Conservation (phyloP, 306 rosid species). For the Prinsepia uniflora region DNA sequence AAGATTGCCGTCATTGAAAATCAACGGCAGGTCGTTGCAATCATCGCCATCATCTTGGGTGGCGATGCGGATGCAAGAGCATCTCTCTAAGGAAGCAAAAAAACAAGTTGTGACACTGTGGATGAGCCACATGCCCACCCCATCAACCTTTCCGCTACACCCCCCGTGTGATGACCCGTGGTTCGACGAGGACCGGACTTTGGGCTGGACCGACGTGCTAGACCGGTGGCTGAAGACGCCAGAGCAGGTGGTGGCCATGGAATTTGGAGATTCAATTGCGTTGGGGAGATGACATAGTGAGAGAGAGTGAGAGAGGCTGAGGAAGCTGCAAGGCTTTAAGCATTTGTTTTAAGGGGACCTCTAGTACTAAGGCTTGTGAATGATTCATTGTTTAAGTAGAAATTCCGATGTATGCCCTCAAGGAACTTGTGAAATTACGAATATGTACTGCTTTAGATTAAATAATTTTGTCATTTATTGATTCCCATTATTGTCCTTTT, state of each 20-base stretch:
- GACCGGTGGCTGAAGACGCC: constrained; percentile 53
- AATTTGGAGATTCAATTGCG: constrained; percentile 7
- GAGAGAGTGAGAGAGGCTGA: background rate
- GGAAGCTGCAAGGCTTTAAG: constrained; percentile 18
- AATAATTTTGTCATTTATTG: background rate
- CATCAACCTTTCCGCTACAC: constrained; percentile 59
- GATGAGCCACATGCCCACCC: constrained; percentile 73
- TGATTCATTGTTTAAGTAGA: background rate
- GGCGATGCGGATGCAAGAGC: constrained; percentile 72
- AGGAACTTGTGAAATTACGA: constrained; percentile 5
- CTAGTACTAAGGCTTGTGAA: constrained; percentile 5
- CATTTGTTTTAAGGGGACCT: constrained; percentile 9
- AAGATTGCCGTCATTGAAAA: constrained; percentile 58
- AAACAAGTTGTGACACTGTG: constrained; percentile 59
- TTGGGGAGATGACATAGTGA: constrained; percentile 1
- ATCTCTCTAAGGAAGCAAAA: constrained; percentile 65
- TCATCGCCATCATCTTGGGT: constrained; percentile 58
- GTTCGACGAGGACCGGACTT: constrained; percentile 33
- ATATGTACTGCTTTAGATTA: background rate
- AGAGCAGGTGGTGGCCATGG: constrained; percentile 61
- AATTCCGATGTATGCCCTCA: constrained; percentile 23
- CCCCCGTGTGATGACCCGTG: constrained; percentile 30
- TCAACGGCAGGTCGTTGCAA: constrained; percentile 63
- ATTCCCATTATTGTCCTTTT: background rate
- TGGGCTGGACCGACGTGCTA: constrained; percentile 22